phyloP scores from a whole-genome alignment of 148 eudicot genomes.

The Spergularia bocconei region DNA sequence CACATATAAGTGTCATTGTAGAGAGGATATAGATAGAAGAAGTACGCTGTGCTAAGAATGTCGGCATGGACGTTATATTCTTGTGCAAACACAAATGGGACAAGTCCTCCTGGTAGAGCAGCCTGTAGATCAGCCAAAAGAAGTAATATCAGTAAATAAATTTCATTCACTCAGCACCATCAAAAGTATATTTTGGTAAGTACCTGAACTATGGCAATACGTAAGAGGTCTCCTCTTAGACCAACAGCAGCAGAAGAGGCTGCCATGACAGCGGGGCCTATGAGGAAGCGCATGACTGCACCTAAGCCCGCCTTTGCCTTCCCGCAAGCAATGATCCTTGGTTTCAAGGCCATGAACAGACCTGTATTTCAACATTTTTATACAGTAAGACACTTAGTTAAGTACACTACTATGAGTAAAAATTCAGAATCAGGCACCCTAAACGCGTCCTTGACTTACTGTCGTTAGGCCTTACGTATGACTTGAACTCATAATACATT shows the following conservation, averaged over 20 bases:
- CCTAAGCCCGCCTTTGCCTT: constrained; percentile 68
- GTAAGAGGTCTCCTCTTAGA: constrained; percentile 59
- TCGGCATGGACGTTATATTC: constrained; percentile 38
- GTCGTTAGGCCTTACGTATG: too few relatives aligned
- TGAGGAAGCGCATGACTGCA: constrained; percentile 60
- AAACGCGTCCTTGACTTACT: too few relatives aligned
- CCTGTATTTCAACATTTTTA: constrained; percentile 38
- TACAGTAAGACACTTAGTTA: too few relatives aligned
- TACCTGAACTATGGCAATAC: constrained; percentile 80
- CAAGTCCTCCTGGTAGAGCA: constrained; percentile 35
- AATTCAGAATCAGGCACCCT: neutral
- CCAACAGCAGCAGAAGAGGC: constrained; percentile 71
- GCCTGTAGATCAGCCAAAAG: constrained; percentile 22
- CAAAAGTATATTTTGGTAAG: too few relatives aligned
- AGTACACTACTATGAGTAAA: too few relatives aligned
- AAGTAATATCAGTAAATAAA: too few relatives aligned
- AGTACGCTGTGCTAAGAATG: constrained; percentile 42
- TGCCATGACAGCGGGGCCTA: constrained; percentile 87
- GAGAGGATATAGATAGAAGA: too few relatives aligned
- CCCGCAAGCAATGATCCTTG: constrained; percentile 78
- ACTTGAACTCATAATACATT: too few relatives aligned
- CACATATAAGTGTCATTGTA: too few relatives aligned
- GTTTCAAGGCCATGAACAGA: constrained; percentile 84
- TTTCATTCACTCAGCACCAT: too few relatives aligned
- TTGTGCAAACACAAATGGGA: constrained; percentile 36